Evolutionary conservation across 768 basidiomycete species (phyloP), one percentile per base, ranked within the genome.

Genomic region (Tylopilus vinaceipallidus): DNA sequence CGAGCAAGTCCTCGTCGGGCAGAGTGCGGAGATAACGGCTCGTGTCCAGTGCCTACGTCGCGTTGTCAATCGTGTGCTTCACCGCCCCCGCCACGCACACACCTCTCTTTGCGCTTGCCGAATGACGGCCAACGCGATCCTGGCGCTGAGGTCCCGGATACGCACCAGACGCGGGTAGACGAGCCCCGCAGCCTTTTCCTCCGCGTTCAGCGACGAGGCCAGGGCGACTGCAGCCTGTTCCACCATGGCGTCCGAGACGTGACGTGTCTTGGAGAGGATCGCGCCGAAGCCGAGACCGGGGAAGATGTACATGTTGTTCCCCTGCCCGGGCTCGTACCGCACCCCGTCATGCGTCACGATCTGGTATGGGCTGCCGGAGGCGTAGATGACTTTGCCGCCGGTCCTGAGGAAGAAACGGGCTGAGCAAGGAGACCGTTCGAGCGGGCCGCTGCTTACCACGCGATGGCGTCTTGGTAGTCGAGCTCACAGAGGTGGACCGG

Each of bases 281-380:
- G 79, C 59, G 5, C 85, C 85, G 52, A 86, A 68, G 1, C 85
- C 86, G 49, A 88, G 68, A 16, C 77, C 76, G 16, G 77, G 78
- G 67, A 81, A 82, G 57, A 82, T 81, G 66, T 83, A 83, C 83
- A 88, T 85, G 69, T 89, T 91, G 67, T 91, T 91, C 10, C 87
- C 86, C 64, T 91, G 88, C 0, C 84, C 86, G 2, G 88, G 80
- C 53, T 84, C 81, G 53, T 79, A 71, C 0, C 58, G 52, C 38
- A 71, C 76, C 22, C 78, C 79, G 29, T 76, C 65, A 59, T 69
- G 75, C 41, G 73, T 72, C 38, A 82, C 66, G 3, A 77, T 63
- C 16, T 75, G 69, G 72, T 88, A 91, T 0, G 88, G 88, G 41
- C 79, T 81, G 4, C 88, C 88, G 12, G 82, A 82, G 0, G 88